phyloP scores from a whole-genome alignment of 2,329 filamentous ascomycete genomes.

The Paecilomyces niveus region DNA sequence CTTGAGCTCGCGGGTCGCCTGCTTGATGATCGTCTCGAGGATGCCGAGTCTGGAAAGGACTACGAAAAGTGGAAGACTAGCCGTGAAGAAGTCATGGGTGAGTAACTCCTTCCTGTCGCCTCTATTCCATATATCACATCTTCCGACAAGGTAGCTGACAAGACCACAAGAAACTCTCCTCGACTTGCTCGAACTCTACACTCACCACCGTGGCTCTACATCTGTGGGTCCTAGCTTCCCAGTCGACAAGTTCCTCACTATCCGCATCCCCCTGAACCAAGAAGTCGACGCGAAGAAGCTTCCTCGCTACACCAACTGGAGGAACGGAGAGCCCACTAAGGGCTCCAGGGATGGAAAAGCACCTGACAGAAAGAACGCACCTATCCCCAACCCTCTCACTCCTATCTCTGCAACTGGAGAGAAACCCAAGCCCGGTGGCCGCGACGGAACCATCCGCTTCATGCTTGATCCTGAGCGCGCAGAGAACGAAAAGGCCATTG shows the following conservation, averaged over 20 bases:
- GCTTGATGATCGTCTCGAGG: slow-evolving; percentile 48
- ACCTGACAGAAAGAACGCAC: slow-evolving; percentile 5
- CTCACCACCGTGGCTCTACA: slow-evolving; percentile 69
- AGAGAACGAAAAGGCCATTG: slow-evolving; percentile 60
- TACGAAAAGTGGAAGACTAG: slow-evolving; percentile 45
- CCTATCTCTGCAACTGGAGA: slow-evolving; percentile 39
- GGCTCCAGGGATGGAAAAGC: slow-evolving; percentile 18
- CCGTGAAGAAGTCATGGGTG: slow-evolving; percentile 43
- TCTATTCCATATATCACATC: slow-evolving; percentile 6
- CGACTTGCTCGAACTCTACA: slow-evolving; percentile 87
- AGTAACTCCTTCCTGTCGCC: slow-evolving; percentile 5
- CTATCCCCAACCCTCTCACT: slow-evolving; percentile 31
- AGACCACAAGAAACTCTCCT: slow-evolving; percentile 67
- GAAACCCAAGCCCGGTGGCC: slow-evolving; percentile 37
- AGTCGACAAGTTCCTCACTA: slow-evolving; percentile 71
- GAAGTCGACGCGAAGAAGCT: slow-evolving; percentile 60
- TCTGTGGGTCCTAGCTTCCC: slow-evolving; percentile 66
- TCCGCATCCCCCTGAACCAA: slow-evolving; percentile 80
- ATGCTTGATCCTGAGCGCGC: slow-evolving; percentile 77
- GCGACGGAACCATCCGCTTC: slow-evolving; percentile 76
- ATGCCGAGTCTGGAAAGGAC: slow-evolving; percentile 40
- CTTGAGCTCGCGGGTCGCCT: slow-evolving; percentile 73
- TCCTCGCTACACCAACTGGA: slow-evolving; percentile 57
- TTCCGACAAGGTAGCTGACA: slow-evolving; percentile 1
- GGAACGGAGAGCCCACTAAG: slow-evolving; percentile 18